Conservation (phyloP, 179 eudicot species). For the Pouteria campechiana region DNA sequence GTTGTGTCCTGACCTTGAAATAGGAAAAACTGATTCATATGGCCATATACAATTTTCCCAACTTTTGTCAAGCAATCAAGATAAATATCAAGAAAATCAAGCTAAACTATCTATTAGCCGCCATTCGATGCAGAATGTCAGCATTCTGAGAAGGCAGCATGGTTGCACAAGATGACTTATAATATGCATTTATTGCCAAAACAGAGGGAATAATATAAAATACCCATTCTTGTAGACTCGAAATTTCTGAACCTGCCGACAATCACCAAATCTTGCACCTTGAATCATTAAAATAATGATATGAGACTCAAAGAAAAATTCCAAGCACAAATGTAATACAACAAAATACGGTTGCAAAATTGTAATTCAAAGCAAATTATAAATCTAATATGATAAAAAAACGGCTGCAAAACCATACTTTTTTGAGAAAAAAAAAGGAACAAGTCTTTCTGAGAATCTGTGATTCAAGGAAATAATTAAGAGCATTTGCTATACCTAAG, state of each 20-base stretch:
- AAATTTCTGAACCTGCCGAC: constrained; percentile 72
- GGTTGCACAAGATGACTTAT: no score
- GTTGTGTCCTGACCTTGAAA: no score
- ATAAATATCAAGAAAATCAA: no score
- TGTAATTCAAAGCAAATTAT: no score
- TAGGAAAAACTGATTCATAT: no score
- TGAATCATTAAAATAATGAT: no score
- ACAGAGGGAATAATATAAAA: background rate
- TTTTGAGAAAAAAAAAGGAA: background rate
- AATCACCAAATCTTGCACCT: constrained; percentile 90
- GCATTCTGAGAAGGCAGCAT: no score
- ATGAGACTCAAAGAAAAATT: constrained; percentile 6
- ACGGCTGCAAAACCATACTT: background rate
- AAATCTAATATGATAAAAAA: background rate
- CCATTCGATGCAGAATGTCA: background rate
- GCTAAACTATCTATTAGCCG: background rate
- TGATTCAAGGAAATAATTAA: background rate
- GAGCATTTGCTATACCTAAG: constrained; percentile 64
- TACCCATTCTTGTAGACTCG: constrained; percentile 71
- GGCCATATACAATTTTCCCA: no score
- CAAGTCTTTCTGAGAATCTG: background rate
- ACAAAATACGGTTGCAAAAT: background rate
- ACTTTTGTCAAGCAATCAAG: background rate
- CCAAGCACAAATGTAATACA: constrained; percentile 2
- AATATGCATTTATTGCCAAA: background rate